Evolutionary conservation across 768 basidiomycete genomes (phyloP), one percentile per base, ranked within the genome.

Genomic region (Pleurotus tuoliensis): DNA sequence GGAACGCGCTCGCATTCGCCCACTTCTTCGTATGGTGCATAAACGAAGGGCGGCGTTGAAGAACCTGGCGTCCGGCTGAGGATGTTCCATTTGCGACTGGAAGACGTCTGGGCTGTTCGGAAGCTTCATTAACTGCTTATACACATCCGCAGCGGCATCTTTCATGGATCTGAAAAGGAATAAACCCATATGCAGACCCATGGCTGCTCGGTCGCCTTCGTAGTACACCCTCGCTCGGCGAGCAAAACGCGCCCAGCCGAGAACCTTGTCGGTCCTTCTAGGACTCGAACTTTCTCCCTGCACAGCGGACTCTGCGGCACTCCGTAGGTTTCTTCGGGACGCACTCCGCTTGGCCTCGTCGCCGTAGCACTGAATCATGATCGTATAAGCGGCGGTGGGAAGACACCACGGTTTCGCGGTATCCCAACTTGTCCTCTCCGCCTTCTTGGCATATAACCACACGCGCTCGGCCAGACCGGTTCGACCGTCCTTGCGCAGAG

Each of bases 351-450:
- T 67, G n/a, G 75, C 76, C 64, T 82, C 78, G 3, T 65, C 62
- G 1, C 72, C 77, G 59, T 88, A 90, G 30, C 81, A 71, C 47
- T 83, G 76, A 56, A 93, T 66, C 83, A 92, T 89, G 48, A 80
- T 70, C 1, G 88, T 92, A 65, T 90, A 92, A 1, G 87, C 83
- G 7, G 84, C 75, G 2, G 84, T 69, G 6, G 84, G 81, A 16
- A 92, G 69, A 53, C 75, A 74, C 90, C 90, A 94, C 0, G 86
- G 82, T 7, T 61, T 60, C 16, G 54, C 58, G 5, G 66, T 63
- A 0, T 62, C 52, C 77, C 81, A 82, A 59, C 87, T 90, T 24
- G 68, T 69, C 34, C 65, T 68, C 63, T 90, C 85, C 0, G 86
- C 87, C 57, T 77, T 70, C 61, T 78, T 76, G 7, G 82, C 87